Base-by-base conservation (phyloP, 768 basidiomycete genomes). In the Xanthoconium stramineum region DNA sequence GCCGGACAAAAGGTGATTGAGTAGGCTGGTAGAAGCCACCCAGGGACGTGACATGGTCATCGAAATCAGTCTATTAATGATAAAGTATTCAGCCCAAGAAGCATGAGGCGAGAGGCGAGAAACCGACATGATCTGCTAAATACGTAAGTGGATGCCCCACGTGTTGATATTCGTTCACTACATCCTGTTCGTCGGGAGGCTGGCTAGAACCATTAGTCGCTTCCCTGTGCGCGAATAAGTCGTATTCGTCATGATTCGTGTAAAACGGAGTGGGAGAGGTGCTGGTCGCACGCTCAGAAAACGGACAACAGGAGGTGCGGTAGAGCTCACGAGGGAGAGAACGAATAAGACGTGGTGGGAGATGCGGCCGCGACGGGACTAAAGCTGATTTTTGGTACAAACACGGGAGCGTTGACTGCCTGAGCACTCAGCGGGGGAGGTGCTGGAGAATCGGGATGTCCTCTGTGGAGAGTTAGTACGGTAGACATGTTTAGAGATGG, bases 371-470 rank as follows among this genome's bases (percentile, higher is more conserved):
- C 4, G 8, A 29, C 33, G 5, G 64, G 48, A 29, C 47, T 89
- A 14, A 89, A 88, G 29, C 71, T 60, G 55, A 66, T 74, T 69
- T 89, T 91, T 19, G 91, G 91, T 20, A 94, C 83, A 58, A 94
- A 94, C 42, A 93, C 83, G 36, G 91, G 89, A 1, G 91, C 91
- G 67, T 92, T 89, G 52, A 91, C 80, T 4, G 88, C 88, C 59
- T 88, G 82, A 43, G 86, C 79, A 3, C 83, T 79, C 71, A 78
- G 66, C 14, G 76, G 59, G 11, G 70, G 64, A 48, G 75, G 68
- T 39, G 66, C 63, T 32, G 82, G 79, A 19, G 81, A 79, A 43
- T 80, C 77, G n/a, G 77, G 70, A 50, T 64, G 72, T 51, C 74
- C 71, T 61, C 75, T 79, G 50, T 20, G 37, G 32, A 52, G 13